phyloP scores from a whole-genome alignment of 208 protist genomes.

The Herpetomonas tarakana region DNA sequence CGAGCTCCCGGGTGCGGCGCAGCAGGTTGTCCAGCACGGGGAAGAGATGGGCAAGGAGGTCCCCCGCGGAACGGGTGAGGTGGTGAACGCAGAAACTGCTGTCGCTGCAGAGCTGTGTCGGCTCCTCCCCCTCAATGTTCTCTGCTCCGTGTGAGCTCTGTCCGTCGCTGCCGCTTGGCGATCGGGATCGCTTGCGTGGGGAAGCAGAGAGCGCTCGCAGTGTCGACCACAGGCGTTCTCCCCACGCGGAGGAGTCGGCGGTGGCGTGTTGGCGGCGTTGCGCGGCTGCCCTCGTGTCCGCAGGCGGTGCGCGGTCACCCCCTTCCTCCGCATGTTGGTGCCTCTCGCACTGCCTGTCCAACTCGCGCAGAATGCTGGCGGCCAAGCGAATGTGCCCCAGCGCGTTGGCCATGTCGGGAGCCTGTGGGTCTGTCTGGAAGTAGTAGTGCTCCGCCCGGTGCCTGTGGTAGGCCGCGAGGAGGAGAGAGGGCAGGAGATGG shows the following conservation, averaged over 20 bases:
- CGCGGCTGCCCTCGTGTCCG: no score
- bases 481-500: conserved; percentile 39
- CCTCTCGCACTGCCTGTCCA: conserved; percentile 13
- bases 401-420: conserved; percentile 55
- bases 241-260: background rate
- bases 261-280: no score
- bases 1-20: conserved; percentile 20
- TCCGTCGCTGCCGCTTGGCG: background rate
- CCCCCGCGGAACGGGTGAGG: conserved; percentile 7
- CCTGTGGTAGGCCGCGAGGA: conserved; percentile 61
- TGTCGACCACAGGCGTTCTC: background rate
- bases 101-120: background rate
- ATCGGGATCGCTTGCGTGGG: conserved; percentile 3
- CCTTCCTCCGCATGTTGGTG: conserved; percentile 12
- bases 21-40: conserved; percentile 36
- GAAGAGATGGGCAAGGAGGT: conserved; percentile 43
- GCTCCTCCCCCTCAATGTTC: conserved; percentile 7
- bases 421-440: conserved; percentile 14
- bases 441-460: conserved; percentile 66
- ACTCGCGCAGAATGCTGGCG: conserved; percentile 29
- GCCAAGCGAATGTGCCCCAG: conserved; percentile 69
- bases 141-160: no score
- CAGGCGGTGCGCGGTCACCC: no score
- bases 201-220: conserved; percentile 5
- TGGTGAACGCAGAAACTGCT: conserved; percentile 7